Percentiles rank a stretch among this genome's conserved stretches.
Conservation (phyloP, 2,329 filamentous ascomycete genomes). For the Aureobasidium vineae region DNA sequence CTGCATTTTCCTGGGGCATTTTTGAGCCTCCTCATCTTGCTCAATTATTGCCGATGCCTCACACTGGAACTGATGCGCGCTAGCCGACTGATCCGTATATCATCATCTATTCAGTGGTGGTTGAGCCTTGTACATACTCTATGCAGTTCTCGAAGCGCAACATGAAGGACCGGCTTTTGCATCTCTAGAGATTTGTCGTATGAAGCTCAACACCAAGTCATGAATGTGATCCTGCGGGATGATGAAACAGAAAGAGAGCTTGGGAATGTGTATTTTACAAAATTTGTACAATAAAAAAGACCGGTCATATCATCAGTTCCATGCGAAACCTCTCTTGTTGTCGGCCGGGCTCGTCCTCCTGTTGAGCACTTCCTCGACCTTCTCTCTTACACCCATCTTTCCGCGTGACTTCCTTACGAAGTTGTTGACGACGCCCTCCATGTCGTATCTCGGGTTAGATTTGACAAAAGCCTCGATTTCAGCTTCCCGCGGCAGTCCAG, state of each 20-base stretch:
- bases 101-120: neutral
- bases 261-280: neutral
- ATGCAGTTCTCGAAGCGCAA: too few relatives aligned
- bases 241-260: neutral
- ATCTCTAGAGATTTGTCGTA: neutral
- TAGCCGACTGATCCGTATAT: neutral
- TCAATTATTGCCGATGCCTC: neutral
- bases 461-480: slow-evolving; percentile 53
- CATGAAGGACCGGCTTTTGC: too few relatives aligned
- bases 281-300: neutral
- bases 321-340: slow-evolving; percentile 10
- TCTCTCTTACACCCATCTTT: slow-evolving; percentile 54
- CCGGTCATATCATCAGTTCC: slow-evolving; percentile 9
- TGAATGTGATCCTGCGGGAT: neutral
- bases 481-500: slow-evolving; percentile 71
- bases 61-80: neutral
- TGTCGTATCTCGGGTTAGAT: slow-evolving; percentile 34
- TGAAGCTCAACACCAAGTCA: neutral
- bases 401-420: slow-evolving; percentile 45
- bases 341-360: slow-evolving; percentile 35
- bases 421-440: slow-evolving; percentile 42
- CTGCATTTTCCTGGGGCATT: slow-evolving; percentile 9
- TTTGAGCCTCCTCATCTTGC: slow-evolving; percentile 13
- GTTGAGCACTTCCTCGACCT: slow-evolving; percentile 62
- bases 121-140: neutral